These are phyloP conservation scores for Trametes versicolor DNA, from an alignment of 1,284 basidiomycete species.

Conservation along the genomic window DNA sequence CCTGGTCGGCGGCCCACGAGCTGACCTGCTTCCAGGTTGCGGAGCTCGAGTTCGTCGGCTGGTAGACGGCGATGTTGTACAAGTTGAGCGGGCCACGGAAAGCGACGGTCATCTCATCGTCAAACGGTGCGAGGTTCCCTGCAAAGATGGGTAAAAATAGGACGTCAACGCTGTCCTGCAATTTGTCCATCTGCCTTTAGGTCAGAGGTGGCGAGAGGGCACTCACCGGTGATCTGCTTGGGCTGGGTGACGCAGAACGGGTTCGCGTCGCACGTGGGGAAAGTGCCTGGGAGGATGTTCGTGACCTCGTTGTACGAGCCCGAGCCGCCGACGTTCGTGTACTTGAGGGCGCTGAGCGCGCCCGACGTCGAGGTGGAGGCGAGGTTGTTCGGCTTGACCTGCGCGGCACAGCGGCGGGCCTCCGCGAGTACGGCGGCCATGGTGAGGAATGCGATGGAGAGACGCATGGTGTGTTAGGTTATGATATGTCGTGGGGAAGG, in stretches of 20 bases:
- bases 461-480: constrained; percentile 13
- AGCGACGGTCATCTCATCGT: constrained; percentile 44
- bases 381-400: constrained; percentile 32
- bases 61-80: constrained; percentile 45
- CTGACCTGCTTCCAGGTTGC: constrained; percentile 43
- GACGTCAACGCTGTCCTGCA: background rate
- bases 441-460: constrained; percentile 22
- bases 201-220: background rate
- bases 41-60: constrained; percentile 38
- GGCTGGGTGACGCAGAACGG: constrained; percentile 39
- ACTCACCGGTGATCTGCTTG: constrained; percentile 40
- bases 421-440: constrained; percentile 16
- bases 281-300: constrained; percentile 41
- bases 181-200: background rate
- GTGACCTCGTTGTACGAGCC: constrained; percentile 45
- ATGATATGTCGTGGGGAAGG: background rate
- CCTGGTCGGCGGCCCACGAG: constrained; percentile 36
- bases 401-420: constrained; percentile 11
- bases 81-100: constrained; percentile 46
- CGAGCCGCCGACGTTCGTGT: constrained; percentile 43
- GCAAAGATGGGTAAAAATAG: background rate
- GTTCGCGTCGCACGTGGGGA: constrained; percentile 41
- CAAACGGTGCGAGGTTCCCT: constrained; percentile 45
- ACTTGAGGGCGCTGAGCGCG: constrained; percentile 42
- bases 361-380: constrained; percentile 37